Evolutionary conservation across 305 asterid species (phyloP).

Genomic region (Fraxinus velutina): DNA sequence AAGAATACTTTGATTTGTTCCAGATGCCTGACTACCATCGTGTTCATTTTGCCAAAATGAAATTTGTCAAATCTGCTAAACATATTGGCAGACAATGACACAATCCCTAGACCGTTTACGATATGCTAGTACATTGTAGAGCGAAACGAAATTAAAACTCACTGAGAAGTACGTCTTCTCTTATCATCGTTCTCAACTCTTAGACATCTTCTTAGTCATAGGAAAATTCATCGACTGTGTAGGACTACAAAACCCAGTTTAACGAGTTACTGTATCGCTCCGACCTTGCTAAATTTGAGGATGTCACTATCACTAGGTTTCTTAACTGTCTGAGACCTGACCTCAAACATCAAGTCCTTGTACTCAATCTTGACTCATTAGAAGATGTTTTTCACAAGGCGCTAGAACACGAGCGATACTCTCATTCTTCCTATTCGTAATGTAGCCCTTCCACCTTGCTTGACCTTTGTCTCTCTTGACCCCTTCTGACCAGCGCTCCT

Average conservation of each 20-base stretch:
- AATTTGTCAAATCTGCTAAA: background rate
- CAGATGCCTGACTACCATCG: too few relatives aligned
- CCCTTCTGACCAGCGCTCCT: too few relatives aligned
- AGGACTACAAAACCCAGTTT: background rate
- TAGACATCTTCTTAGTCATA: background rate
- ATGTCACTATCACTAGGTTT: background rate
- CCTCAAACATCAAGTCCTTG: background rate
- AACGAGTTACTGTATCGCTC: background rate
- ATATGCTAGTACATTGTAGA: background rate
- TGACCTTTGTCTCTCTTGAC: too few relatives aligned
- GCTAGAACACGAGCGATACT: background rate
- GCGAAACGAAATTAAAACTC: background rate
- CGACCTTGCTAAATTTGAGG: too few relatives aligned
- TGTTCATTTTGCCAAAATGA: background rate
- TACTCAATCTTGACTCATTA: background rate
- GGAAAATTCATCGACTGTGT: background rate
- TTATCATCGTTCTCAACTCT: background rate
- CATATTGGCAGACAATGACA: background rate
- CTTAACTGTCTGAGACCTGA: background rate
- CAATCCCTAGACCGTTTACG: background rate
- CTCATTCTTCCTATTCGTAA: background rate
- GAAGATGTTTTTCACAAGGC: background rate
- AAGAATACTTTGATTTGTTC: too few relatives aligned
- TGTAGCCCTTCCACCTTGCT: background rate
- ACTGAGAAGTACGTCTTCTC: background rate